Evolutionary conservation across 75 land plant genomes (phyloP).

Genomic region (Azolla pinnata): DNA sequence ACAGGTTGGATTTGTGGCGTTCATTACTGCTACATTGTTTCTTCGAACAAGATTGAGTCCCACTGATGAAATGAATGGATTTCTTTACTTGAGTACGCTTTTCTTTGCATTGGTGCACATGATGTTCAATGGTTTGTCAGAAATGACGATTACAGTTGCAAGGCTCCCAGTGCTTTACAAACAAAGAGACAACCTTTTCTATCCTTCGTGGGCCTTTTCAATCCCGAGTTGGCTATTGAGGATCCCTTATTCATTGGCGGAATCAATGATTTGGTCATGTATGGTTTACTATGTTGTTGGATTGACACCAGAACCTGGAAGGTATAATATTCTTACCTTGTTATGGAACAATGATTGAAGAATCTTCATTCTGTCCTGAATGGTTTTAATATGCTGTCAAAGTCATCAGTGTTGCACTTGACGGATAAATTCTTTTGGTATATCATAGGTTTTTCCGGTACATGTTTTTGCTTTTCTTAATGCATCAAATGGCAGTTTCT

Average conservation of each 20-base stretch:
- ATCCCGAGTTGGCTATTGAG: conserved; percentile 65
- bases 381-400: too few species aligned
- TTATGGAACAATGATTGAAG: too few species aligned
- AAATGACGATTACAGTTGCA: conserved; percentile 50
- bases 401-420: too few species aligned
- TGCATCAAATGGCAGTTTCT: conserved; percentile 62
- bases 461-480: conserved; percentile 44
- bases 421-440: not conserved
- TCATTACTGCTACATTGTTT: conserved; percentile 54
- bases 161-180: conserved; percentile 79
- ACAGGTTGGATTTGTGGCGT: conserved; percentile 61
- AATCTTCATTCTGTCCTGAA: too few species aligned
- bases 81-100: conserved; percentile 45
- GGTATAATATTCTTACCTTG: too few species aligned
- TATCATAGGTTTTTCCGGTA: conserved; percentile 56
- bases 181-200: conserved; percentile 67
- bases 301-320: conserved; percentile 55
- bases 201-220: conserved; percentile 76
- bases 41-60: conserved; percentile 50
- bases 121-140: conserved; percentile 82
- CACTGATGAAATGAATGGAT: conserved; percentile 36
- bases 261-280: conserved; percentile 67
- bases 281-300: conserved; percentile 65
- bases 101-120: conserved; percentile 65
- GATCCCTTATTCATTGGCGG: conserved; percentile 59